Evolutionary conservation across 257 asterid species (phyloP), one percentile per base, ranked within the genome.

Genomic region (Leptodermis oblonga): DNA sequence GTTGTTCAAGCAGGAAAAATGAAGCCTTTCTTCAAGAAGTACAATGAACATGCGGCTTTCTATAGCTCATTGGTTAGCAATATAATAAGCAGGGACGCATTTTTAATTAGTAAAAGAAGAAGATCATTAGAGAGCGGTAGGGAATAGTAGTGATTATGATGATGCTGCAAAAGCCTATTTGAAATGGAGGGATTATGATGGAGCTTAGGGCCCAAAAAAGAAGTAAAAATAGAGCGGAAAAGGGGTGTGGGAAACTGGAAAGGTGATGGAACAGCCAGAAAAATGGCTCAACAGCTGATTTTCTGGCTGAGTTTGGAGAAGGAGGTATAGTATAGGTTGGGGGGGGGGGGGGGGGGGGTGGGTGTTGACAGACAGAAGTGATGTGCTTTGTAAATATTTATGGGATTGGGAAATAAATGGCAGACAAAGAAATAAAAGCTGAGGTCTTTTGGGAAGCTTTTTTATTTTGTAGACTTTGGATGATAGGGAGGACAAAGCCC

Each of bases 371-470:
- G 85, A 56, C 46, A 67, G 82, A 64, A 65, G 74, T 52, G 77
- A 73, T 71, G 79, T 76, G 89, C 70, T 60, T 68, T 56, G 36
- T 65, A 71, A 54, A 83, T 70, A 80, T 87, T 81, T 85, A 61
- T 41, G 79, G 75, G 78, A 76, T 60, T 41, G 79, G 75, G 78
- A 76, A 73, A 56, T 83, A 74, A 86, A 87, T 87, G 95, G 97
- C 90, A 83, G 97, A 89, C 96, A 92, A 25, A 58, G 87, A 81
- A 83, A 76, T 83, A 83, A 89, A 89, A 87, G 92, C 81, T 41
- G 56, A 74, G 79, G 76, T 58, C 88, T 84, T 86, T 86, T 84
- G 72, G 69, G 76, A 77, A 82, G 84, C 79, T 78, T 71, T 77
- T 73, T 70, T 68, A n/a, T 67, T 74, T 70, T 77, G 30, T 74